Conservation (phyloP, 1,284 basidiomycete genomes). For the Fomitopsis betulina region DNA sequence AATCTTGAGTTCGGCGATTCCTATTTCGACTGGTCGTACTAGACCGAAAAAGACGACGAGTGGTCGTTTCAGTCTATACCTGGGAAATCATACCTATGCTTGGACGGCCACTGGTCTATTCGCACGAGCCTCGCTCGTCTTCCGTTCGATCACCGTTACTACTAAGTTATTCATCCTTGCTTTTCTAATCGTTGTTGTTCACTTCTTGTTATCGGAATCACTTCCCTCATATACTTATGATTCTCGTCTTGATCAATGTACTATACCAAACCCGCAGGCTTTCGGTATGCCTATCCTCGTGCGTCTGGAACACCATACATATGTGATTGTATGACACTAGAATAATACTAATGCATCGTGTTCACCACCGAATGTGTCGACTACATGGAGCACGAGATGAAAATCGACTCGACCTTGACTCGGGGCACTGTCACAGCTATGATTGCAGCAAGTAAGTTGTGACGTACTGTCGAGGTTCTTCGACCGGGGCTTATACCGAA, state of each 20-base stretch:
- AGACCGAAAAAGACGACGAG: neutral
- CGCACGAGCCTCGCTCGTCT: neutral
- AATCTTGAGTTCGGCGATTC: conserved; percentile 27
- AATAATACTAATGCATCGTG: neutral
- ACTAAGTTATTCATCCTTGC: conserved; percentile 2
- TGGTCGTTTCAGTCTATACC: neutral
- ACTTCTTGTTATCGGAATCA: neutral
- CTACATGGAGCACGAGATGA: too few relatives aligned
- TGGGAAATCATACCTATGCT: neutral
- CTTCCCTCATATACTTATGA: neutral
- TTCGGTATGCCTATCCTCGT: neutral
- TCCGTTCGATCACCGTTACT: neutral
- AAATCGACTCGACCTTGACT: too few relatives aligned
- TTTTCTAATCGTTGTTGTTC: neutral
- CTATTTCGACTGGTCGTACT: conserved; percentile 29
- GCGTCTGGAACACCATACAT: neutral
- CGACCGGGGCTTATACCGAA: neutral
- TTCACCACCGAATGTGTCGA: neutral
- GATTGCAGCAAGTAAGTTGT: too few relatives aligned
- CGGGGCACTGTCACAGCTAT: neutral
- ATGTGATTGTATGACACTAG: neutral
- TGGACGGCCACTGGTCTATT: neutral
- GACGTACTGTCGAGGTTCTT: neutral
- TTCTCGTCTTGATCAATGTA: neutral
- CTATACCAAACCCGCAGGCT: neutral